phyloP scores from a whole-genome alignment of 495 filamentous ascomycete genomes.

The Aspergillus homomorphus region DNA sequence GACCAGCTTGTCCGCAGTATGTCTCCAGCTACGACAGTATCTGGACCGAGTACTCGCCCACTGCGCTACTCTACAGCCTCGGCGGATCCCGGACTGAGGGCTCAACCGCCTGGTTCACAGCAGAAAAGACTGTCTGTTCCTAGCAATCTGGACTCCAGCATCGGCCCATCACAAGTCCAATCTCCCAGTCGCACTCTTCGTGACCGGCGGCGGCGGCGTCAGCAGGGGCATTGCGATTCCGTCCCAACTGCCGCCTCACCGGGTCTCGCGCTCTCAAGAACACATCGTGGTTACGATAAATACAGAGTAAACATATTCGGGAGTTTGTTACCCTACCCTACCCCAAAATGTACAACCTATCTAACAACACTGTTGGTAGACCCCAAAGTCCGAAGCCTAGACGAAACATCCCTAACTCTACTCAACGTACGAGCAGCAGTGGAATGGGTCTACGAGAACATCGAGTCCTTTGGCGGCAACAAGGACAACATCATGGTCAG shows the following conservation, averaged over 20 bases:
- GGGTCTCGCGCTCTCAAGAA: slow-evolving; percentile 44
- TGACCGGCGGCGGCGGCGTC: slow-evolving; percentile 13
- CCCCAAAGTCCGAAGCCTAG: slow-evolving; percentile 21
- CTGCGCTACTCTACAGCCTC: slow-evolving; percentile 12
- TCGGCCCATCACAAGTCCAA: slow-evolving; percentile 8
- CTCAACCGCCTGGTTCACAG: slow-evolving; percentile 15
- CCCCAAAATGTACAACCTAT: slow-evolving; percentile 8
- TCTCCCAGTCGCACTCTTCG: slow-evolving; percentile 19
- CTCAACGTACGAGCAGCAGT: slow-evolving; percentile 59
- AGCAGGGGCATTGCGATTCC: slow-evolving; percentile 41
- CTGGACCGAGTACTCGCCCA: slow-evolving; percentile 18
- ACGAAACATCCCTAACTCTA: slow-evolving; percentile 45
- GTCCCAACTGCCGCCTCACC: slow-evolving; percentile 42
- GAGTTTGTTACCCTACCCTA: slow-evolving; percentile 34
- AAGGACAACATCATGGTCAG: slow-evolving; percentile 33
- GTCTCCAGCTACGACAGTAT: slow-evolving; percentile 5
- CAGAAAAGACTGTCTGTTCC: slow-evolving; percentile 22
- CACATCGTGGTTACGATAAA: slow-evolving; percentile 57
- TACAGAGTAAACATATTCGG: slow-evolving; percentile 26
- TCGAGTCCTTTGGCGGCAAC: slow-evolving; percentile 59
- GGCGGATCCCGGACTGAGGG: slow-evolving; percentile 14
- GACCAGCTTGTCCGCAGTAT: slow-evolving; percentile 16
- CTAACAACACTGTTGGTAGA: slow-evolving; percentile 7
- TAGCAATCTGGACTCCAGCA: slow-evolving; percentile 22
- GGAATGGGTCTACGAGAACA: slow-evolving; percentile 53